These are phyloP conservation scores for Thalia dealbata DNA, from an alignment of 176 grass and related monocot genomes.

Conservation along the genomic window DNA sequence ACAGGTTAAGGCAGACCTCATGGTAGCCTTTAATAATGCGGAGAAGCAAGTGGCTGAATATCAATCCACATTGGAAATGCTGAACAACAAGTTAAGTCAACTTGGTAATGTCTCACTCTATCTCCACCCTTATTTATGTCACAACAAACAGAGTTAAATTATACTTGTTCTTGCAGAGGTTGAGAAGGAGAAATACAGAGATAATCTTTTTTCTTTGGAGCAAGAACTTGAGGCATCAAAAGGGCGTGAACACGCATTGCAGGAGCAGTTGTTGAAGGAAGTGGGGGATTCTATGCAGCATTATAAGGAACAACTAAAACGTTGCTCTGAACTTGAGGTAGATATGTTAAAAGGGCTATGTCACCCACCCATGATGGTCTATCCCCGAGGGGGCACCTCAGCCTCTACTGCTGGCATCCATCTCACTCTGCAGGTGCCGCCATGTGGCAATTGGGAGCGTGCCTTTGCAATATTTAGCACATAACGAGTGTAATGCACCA, in stretches of 20 bases:
- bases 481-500: too few species aligned
- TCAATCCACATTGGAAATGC: conserved; percentile 31
- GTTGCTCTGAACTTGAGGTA: conserved; percentile 75
- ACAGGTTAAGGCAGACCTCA: conserved; percentile 86
- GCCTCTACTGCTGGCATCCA: too few species aligned
- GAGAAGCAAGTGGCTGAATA: conserved; percentile 72
- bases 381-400: too few species aligned
- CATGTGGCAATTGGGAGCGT: too few species aligned
- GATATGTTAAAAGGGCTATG: too few species aligned
- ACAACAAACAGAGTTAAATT: conserved; percentile 3
- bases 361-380: too few species aligned
- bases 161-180: conserved; percentile 42
- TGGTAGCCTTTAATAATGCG: conserved; percentile 53
- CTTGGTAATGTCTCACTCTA: conserved; percentile 31
- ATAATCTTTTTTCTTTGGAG: conserved; percentile 49
- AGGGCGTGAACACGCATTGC: conserved; percentile 61
- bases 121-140: not conserved
- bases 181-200: conserved; percentile 57
- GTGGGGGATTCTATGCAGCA: conserved; percentile 47
- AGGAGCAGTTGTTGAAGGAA: conserved; percentile 70
- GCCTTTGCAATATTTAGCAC: too few species aligned
- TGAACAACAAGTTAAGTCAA: conserved; percentile 45
- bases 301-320: conserved; percentile 54
- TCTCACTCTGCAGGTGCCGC: too few species aligned
- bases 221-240: conserved; percentile 86